Evolutionary conservation across 2,329 filamentous ascomycete genomes (phyloP), one percentile per base, ranked within the genome.

Genomic region (Thelonectria olida): DNA sequence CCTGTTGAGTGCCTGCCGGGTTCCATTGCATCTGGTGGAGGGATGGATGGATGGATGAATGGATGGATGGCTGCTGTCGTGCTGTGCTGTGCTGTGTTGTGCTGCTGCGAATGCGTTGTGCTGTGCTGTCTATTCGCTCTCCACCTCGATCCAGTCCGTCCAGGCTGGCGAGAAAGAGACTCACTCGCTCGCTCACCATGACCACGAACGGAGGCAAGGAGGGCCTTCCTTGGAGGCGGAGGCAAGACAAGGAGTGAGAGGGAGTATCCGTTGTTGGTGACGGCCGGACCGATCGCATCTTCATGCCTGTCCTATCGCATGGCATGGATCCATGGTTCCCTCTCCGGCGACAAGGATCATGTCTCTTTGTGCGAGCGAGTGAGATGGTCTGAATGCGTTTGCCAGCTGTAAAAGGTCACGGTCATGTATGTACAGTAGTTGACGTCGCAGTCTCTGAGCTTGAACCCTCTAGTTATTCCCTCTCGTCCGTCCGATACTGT

Each of bases 321-420:
- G 38, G 51, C 58, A 55, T 60, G 58, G 52, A 45, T 60, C 52
- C 58, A 49, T 56, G 44, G 53, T 56, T 56, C 53, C 36, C 45
- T 41, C 44, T 8, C 38, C 31, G 17, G 57, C 42, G 38, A 44
- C 58, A 38, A 31, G 58, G 58, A 50, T 50, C 58, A 27, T 47
- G 31, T 50, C 28, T 17, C 34, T 54, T 49, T 42, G 38, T 31
- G 44, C 28, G 57, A 48, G 51, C 57, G 51, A 59, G 57, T 55
- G 41, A 54, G 51, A 28, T 27, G 45, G 45, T 51, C 34, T 25
- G 50, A 44, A 53, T 59, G 45, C 49, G 36, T 23, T 50, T 51
- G 45, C 51, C 51, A 60, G 52, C 58, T 60, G 58, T 51, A 47
- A 48, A 41, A 56, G 22, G 42, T 13, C 22, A 25, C 13, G 34